These are phyloP conservation scores for Fusarium acutatum DNA, from an alignment of 2,329 filamentous ascomycete species.

Conservation along the genomic window DNA sequence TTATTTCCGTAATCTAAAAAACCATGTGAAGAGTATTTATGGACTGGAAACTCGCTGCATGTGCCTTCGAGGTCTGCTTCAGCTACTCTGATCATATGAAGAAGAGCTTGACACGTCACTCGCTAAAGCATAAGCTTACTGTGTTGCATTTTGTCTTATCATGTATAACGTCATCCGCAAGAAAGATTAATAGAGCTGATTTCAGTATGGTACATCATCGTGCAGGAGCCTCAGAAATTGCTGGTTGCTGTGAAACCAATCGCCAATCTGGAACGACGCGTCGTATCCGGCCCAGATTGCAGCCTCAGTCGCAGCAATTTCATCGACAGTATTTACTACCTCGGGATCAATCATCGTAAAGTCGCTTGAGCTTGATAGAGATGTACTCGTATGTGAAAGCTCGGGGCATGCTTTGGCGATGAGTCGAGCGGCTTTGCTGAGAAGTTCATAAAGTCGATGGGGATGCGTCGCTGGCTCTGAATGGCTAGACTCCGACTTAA, in stretches of 20 bases:
- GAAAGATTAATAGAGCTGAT: not conserved
- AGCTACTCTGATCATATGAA: not conserved
- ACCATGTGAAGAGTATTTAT: not conserved
- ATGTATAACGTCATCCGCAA: not conserved
- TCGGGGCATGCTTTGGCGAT: slow-evolving; percentile 26
- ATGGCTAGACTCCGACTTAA: slow-evolving; percentile 26
- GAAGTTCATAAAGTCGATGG: slow-evolving; percentile 46
- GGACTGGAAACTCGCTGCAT: not conserved
- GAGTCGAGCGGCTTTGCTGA: slow-evolving; percentile 45
- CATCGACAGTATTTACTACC: not conserved
- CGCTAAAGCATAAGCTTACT: not conserved
- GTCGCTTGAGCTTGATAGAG: not conserved
- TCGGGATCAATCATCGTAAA: not conserved
- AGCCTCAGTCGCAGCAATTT: not conserved
- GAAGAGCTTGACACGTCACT: not conserved
- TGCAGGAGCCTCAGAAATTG: slow-evolving; percentile 27
- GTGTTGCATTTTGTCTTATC: not conserved
- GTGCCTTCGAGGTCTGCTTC: not conserved
- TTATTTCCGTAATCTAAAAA: not conserved
- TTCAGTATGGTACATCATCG: slow-evolving; percentile 15
- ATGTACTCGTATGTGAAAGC: not conserved
- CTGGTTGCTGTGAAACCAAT: slow-evolving; percentile 31
- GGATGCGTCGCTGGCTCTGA: slow-evolving; percentile 42
- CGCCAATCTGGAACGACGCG: not conserved
- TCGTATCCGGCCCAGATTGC: not conserved